A percentile compares a stretch with the other conserved stretches of the same genome.
These are phyloP conservation scores for Pichia inconspicua DNA, from an alignment of 1,139 yeast genomes.

Conservation along the genomic window DNA sequence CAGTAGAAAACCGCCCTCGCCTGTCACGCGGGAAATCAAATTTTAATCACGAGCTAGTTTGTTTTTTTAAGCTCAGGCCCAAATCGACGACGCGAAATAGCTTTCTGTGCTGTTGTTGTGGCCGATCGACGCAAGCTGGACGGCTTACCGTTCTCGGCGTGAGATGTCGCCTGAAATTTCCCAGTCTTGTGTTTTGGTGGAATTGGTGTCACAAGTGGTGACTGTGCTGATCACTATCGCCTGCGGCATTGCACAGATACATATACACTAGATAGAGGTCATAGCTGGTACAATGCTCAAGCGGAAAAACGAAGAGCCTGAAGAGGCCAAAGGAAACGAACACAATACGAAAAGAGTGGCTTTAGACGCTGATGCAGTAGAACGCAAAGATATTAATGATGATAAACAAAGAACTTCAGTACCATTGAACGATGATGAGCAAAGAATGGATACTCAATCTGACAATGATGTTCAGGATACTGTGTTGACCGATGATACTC, in stretches of 20 bases:
- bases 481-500: neutral
- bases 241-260: neutral
- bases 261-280: too few species aligned
- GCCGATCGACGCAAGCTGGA: neutral
- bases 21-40: neutral
- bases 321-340: conserved; percentile 17
- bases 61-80: too few species aligned
- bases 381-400: conserved; percentile 25
- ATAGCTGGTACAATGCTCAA: conserved; percentile 37
- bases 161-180: neutral
- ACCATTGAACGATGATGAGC: conserved; percentile 12
- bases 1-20: neutral
- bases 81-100: too few species aligned
- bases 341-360: conserved; percentile 55
- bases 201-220: neutral
- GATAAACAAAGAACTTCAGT: conserved; percentile 41
- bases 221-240: too few species aligned
- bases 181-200: neutral
- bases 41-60: too few species aligned
- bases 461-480: neutral
- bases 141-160: neutral
- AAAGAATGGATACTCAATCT: neutral
- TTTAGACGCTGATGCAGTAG: conserved; percentile 47
- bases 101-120: neutral
- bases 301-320: conserved; percentile 59